Percentiles rank a stretch among this genome's conserved stretches.
Conservation (phyloP, 2,329 filamentous ascomycete species). For the Diaporthe citriasiana region DNA sequence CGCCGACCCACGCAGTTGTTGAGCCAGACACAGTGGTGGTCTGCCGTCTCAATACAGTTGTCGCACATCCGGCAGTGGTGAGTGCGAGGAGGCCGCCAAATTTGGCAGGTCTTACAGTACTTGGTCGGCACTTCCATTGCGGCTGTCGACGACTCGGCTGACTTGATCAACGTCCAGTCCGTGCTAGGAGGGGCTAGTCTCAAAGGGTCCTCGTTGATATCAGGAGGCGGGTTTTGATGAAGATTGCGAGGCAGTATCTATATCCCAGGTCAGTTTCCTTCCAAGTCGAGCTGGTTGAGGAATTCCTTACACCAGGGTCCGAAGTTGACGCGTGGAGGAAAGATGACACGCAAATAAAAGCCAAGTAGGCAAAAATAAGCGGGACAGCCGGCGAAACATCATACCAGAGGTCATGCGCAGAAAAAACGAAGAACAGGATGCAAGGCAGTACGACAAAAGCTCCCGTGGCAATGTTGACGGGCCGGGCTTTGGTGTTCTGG, state of each 20-base stretch:
- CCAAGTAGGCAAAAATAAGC: constrained; percentile 91
- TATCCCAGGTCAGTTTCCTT: constrained; percentile 42
- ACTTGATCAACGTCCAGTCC: constrained; percentile 93
- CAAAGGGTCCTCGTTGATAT: constrained; percentile 84
- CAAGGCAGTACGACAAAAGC: constrained; percentile 84
- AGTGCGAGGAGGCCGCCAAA: constrained; percentile 95
- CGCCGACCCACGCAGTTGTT: constrained; percentile 98
- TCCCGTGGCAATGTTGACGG: constrained; percentile 90
- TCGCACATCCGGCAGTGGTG: constrained; percentile 98
- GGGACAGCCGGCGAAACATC: constrained; percentile 91
- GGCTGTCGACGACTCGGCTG: constrained; percentile 79
- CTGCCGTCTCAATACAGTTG: constrained; percentile 96
- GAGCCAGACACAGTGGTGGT: constrained; percentile 98
- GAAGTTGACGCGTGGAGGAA: constrained; percentile 93
- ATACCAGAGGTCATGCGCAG: constrained; percentile 87
- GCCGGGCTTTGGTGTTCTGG: constrained; percentile 88
- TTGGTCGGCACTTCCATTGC: constrained; percentile 99
- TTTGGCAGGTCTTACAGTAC: constrained; percentile 97
- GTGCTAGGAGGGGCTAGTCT: constrained; percentile 87
- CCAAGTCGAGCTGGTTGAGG: background rate
- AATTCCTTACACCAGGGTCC: constrained; percentile 85
- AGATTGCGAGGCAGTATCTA: constrained; percentile 94
- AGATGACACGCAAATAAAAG: constrained; percentile 90
- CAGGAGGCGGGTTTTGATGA: constrained; percentile 84
- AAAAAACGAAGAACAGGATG: constrained; percentile 87